These are phyloP conservation scores for Achaetomiella virescens DNA, from an alignment of 495 filamentous ascomycete species.

Conservation along the genomic window DNA sequence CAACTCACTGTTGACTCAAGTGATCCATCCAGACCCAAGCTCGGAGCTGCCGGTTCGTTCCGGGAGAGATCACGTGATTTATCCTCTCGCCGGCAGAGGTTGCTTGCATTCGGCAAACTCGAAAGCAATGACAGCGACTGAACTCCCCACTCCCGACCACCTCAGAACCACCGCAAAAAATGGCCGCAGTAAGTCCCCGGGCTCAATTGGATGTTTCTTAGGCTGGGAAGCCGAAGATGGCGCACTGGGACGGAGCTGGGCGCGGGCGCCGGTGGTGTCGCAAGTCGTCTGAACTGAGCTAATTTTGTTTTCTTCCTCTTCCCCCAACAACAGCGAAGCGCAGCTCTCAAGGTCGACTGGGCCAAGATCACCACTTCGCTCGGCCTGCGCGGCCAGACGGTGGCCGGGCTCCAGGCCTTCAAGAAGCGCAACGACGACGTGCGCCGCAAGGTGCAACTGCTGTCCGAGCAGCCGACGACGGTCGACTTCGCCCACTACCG, in stretches of 20 bases:
- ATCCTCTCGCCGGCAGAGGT: conserved; percentile 16
- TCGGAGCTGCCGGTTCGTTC: conserved; percentile 13
- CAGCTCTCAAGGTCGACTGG: conserved; percentile 99
- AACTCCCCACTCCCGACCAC: conserved; percentile 40
- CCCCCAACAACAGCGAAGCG: conserved; percentile 67
- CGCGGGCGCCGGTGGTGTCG: neutral
- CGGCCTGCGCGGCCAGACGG: conserved; percentile 92
- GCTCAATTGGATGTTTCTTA: conserved; percentile 17
- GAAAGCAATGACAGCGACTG: conserved; percentile 33
- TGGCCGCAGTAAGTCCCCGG: conserved; percentile 69
- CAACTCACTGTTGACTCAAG: too few relatives aligned
- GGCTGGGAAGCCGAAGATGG: neutral
- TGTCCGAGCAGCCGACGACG: conserved; percentile 69
- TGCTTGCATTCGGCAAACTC: conserved; percentile 29
- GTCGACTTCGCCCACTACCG: conserved; percentile 96
- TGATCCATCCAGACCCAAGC: too few relatives aligned
- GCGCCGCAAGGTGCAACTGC: conserved; percentile 78
- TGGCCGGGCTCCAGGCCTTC: conserved; percentile 82
- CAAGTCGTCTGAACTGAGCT: conserved; percentile 35
- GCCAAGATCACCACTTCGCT: conserved; percentile 81
- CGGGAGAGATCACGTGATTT: conserved; percentile 25
- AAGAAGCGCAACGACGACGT: conserved; percentile 99
- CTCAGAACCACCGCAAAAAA: conserved; percentile 63
- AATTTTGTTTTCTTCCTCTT: conserved; percentile 37
- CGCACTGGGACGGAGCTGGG: neutral